Conservation (phyloP, 192 early-diverging fungal genomes). For the Entomortierella lignicola region DNA sequence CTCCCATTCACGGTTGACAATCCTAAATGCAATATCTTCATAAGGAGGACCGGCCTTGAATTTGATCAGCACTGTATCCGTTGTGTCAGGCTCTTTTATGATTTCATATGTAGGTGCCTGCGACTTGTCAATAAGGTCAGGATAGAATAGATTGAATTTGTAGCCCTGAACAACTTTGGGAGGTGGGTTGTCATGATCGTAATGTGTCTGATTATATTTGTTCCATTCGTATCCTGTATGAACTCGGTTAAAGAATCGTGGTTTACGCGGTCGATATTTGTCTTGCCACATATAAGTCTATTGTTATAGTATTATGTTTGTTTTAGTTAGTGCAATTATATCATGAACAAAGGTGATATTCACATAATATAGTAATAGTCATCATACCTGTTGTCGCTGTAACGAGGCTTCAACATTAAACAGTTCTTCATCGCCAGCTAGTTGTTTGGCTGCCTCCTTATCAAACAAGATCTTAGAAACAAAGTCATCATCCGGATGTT, state of each 20-base stretch:
- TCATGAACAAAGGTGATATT: too few relatives aligned
- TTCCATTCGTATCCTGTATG: conserved; percentile 99
- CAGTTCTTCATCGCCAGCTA: conserved; percentile 82
- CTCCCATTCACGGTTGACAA: conserved; percentile 98
- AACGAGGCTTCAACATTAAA: conserved; percentile 84
- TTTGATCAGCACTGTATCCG: conserved; percentile 88
- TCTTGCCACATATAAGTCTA: conserved; percentile 88
- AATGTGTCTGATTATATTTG: conserved; percentile 99
- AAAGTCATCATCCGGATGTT: conserved; percentile 55
- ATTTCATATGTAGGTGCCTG: conserved; percentile 91
- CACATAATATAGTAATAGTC: too few relatives aligned
- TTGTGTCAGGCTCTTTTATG: conserved; percentile 75
- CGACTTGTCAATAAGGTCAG: conserved; percentile 94
- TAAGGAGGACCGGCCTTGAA: conserved; percentile 97
- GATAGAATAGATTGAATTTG: conserved; percentile 98
- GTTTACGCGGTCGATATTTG: conserved; percentile 95
- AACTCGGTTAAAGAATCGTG: conserved; percentile 96
- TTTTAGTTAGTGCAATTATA: too few relatives aligned
- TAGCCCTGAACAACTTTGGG: conserved; percentile 98
- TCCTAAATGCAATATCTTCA: conserved; percentile 97
- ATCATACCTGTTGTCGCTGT: conserved; percentile 56
- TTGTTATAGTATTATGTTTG: too few relatives aligned
- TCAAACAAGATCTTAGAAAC: conserved; percentile 71
- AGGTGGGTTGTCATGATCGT: conserved; percentile 96
- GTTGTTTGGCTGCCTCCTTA: conserved; percentile 77